Evolutionary conservation across 148 eudicot genomes (phyloP), one percentile per base, ranked within the genome.

Genomic region (Linanthus parryae): DNA sequence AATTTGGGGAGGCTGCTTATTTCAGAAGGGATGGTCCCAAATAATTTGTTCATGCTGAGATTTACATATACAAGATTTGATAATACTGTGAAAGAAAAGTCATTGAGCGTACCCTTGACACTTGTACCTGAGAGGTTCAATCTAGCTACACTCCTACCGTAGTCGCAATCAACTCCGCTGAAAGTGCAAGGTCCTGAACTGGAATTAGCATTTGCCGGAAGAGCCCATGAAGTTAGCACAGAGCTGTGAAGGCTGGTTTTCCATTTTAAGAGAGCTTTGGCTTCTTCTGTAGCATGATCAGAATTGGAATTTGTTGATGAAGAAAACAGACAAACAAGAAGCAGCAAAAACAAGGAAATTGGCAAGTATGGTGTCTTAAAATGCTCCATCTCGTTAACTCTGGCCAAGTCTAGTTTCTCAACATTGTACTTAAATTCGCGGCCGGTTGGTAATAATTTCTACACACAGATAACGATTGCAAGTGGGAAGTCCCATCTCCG

Each of bases 251-350:
- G 62, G 56, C 66, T 74, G 8, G 58, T 6, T 58, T 74, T 70
- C 80, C 80, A 74, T 54, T 42, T 56, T 29, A 74, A 28, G 11
- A 74, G 75, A 48, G 75, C 62, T n/a, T 58, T 57, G 1, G 56
- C 69, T 63, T 74, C 75, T 44, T 62, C 75, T 15, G 18, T 18
- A 42, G 43, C 36, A 41, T n/a, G n/a, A n/a, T n/a, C n/a, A n/a
- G n/a, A n/a, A n/a, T n/a, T n/a, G n/a, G n/a, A n/a, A n/a, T n/a
- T n/a, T n/a, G n/a, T n/a, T n/a, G n/a, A n/a, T n/a, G n/a, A n/a
- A n/a, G n/a, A n/a, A n/a, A n/a, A n/a, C n/a, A n/a, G n/a, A n/a
- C n/a, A n/a, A n/a, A n/a, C n/a, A n/a, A n/a, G n/a, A n/a, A n/a
- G n/a, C n/a, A n/a, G n/a, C n/a, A n/a, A n/a, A n/a, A n/a, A n/a